Evolutionary conservation across 352 stramenopile genomes (phyloP), one percentile per base, ranked within the genome.

Genomic region (Phytophthora sp.): DNA sequence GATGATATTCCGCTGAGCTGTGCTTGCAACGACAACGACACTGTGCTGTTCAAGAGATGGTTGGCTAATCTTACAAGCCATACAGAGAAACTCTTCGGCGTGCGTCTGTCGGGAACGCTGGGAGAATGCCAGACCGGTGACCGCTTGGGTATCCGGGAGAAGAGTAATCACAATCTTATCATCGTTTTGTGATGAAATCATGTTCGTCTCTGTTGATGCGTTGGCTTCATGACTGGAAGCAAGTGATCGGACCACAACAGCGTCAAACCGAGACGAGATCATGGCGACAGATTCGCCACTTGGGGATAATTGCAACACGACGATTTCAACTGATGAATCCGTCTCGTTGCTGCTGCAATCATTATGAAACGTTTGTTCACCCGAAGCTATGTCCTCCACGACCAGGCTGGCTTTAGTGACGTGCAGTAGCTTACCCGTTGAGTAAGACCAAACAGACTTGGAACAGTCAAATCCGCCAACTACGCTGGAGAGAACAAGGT

Each of bases 361-460:
- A 18, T 61, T n/a, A 23, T 62, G 53, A 50, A 81, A 65, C 0
- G n/a, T 53, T 38, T 79, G 68, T 9, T 46, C 7, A 0, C 74
- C 69, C 4, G 71, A 71, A 27, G 49, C 50, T 12, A 87, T 38
- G 15, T 76, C 44, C 18, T 87, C 78, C n/a, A 84, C 29, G 20
- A 80, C 75, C 36, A 85, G 42, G 0, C 67, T 36, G 0, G 60
- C 15, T 0, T 57, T 68, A 23, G 49, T 59, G 5, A 64, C 41
- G 18, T 63, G 73, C 4, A 85, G n/a, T 16, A 87, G 26, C 16
- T 72, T 71, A 7, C 76, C 78, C 2, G 56, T 69, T 3, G 59
- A 41, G 39, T 71, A 71, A 0, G 78, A 78, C 78, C 78, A 87
- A 23, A 26, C 44, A 30, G 79, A 66, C 1, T 47, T 66, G 2